Evolutionary conservation across 768 basidiomycete species (phyloP), one percentile per base, ranked within the genome.

Genomic region (Leccinum fibrillosum): DNA sequence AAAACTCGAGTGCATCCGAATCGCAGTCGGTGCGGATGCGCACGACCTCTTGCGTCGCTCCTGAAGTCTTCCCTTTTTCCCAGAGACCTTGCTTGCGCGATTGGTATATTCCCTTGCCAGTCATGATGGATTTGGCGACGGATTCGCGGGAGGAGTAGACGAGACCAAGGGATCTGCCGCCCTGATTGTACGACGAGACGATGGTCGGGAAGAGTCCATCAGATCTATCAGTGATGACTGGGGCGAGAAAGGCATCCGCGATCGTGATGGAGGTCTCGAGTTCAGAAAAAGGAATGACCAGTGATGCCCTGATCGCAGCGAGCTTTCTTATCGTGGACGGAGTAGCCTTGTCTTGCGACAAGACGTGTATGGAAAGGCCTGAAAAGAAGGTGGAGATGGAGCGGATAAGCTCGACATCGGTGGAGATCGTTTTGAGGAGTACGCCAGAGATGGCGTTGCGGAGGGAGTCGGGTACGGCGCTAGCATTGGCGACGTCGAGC

Each of bases 61-160:
- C 96, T 15, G 93, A 95, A 0, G 94, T 95, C 75, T 93, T 95
- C 15, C 97, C 97, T 71, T 99, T 99, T 52, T 90, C 79, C 97
- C 97, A 99, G 32, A 98, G 77, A 15, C 95, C 95, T 67, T 96
- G 92, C 69, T 92, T 94, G 59, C 97, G 86, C 19, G 95, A 98
- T 70, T 98, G 94, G 70, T 99, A 99, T 12, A 96, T 88, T 15
- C 97, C 97, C 68, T 87, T 88, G 26, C 94, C 93, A 2, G 93
- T 88, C 37, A 85, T 60, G 70, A 99, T 93, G 64, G 90, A 89
- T 71, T 95, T 92, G 51, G 81, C 82, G 65, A 98, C 80, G 5
- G 94, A 96, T 64, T 89, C 86, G 53, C 72, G 66, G 21, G 96
- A 98, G 11, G 97, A 98, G 76, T 99, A 99, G 35, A 98, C 97